Evolutionary conservation across 139 green algal species (phyloP), one percentile per base, ranked within the genome.

Genomic region (Chlamydomonas sp.): DNA sequence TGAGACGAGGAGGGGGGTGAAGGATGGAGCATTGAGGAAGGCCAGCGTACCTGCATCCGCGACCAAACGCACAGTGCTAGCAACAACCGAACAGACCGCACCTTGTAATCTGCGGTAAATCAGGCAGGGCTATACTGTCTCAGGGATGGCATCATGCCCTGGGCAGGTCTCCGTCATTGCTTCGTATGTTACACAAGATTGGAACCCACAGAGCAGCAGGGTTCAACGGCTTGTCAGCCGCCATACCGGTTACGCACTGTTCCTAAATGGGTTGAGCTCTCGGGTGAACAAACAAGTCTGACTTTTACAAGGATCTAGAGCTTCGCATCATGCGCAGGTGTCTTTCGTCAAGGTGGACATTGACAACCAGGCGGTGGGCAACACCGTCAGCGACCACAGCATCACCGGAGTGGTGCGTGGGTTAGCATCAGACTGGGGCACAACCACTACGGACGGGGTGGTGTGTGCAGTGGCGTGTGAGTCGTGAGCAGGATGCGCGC

Each of bases 311-410:
- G 31, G 31, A 49, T 49, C 31, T 49, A 49, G 66, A 67, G 72
- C 82, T 5, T 63, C 75, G 5, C 18, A 78, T 5, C 73, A 18
- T 15, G 62, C 62, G 62, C 84, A 92, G 72, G 91, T 95, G 8
- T 86, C 75, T 14, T 97, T 97, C 31, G 84, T 92, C 49, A 97
- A 96, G 82, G 82, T 97, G 0, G 95, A 97, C 84, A 97, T 97
- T 16, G 95, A 97, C 75, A 88, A 94, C 15, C 7, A 74, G 14
- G 82, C 60, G 1, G 18, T 95, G 61, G 31, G 74, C 8, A 16
- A 57, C 1, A 89, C 90, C 59, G 93, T 95, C n/a, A 73, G 75
- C 8, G 90, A 92, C 31, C 82, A 92, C 68, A 89, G 84, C 79
- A 90, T 96, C n/a, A 90, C 93, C 0, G 90, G 89, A 5, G 93